phyloP scores from a whole-genome alignment of 495 filamentous ascomycete species.

The Penicillium atrosanguineum region DNA sequence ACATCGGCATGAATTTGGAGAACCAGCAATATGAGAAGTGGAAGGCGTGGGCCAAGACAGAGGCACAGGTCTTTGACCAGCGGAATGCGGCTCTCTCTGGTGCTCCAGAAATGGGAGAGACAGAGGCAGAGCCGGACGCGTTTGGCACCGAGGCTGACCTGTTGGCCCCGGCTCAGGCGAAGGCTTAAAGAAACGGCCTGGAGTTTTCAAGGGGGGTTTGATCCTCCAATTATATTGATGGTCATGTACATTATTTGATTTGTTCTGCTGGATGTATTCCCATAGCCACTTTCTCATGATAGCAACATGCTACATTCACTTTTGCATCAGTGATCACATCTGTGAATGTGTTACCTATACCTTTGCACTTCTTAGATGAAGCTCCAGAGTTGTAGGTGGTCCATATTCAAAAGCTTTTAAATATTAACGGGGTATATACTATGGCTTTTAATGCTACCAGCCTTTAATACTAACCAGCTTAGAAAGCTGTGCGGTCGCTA shows the following conservation, averaged over 20 bases:
- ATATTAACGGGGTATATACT: too few relatives aligned
- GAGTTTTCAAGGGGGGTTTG: neutral
- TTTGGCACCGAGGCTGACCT: conserved; percentile 5
- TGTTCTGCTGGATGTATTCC: conserved; percentile 24
- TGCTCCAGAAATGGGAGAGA: conserved; percentile 29
- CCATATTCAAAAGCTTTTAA: neutral
- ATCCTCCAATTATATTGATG: conserved; percentile 13
- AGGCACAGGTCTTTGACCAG: conserved; percentile 41
- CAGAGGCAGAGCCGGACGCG: conserved; percentile 14
- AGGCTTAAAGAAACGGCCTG: neutral
- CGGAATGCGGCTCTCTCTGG: conserved; percentile 29
- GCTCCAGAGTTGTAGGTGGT: neutral
- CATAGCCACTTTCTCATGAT: conserved; percentile 15
- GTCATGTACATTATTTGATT: conserved; percentile 37
- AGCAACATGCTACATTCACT: conserved; percentile 3
- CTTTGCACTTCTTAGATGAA: neutral
- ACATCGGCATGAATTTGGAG: conserved; percentile 81
- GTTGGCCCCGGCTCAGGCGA: neutral
- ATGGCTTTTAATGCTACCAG: too few relatives aligned
- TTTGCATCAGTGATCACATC: neutral
- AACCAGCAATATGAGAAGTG: conserved; percentile 72
- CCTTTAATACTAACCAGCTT: too few relatives aligned
- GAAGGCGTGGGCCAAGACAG: conserved; percentile 72
- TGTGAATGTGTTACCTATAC: neutral
- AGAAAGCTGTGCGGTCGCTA: too few relatives aligned